Evolutionary conservation across 768 basidiomycete genomes (phyloP), one percentile per base, ranked within the genome.

Genomic region (Kwoniella newhampshirensis): DNA sequence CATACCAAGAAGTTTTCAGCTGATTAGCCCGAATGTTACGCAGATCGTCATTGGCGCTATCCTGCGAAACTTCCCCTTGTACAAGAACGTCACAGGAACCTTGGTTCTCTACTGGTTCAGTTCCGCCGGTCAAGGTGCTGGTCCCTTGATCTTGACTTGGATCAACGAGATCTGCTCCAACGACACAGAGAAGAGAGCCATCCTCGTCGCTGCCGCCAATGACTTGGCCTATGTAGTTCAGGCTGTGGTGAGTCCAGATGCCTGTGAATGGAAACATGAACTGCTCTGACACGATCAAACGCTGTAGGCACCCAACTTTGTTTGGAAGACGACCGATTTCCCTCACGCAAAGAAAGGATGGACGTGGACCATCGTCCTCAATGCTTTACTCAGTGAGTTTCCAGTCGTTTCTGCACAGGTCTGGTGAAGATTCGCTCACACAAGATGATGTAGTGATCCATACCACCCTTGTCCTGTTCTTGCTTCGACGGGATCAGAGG

Each of bases 171-270:
- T 69, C 27, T 60, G 59, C 45, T 30, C 57, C 2, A 39, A 25
- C 35, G 69, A 73, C 43, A 62, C 52, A 1, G 71, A 73, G 27
- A 60, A 65, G 45, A 57, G 71, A 15, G 64, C 68, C 0, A 27
- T 73, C 8, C 40, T 65, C 11, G 67, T 73, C 12, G 66, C 62
- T 12, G 51, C 57, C 7, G 69, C 46, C n/a, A 73, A 73, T 47
- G 69, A 70, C 47, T 49, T 68, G 3, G 68, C 68, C 37, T 68
- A 69, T 36, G 66, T 70, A 18, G 57, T 68, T 4, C 71, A 70
- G 45, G 61, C 66, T 36, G 54, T 69, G 28, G 69, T 67, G 35
- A 63, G 65, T 57, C 13, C 28, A 17, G 1, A 18, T 32, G n/a
- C 54, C 3, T n/a, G n/a, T n/a, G n/a, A n/a, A n/a, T n/a, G n/a